Conservation (phyloP, 768 basidiomycete species). For the Tricholoma saponaceum region DNA sequence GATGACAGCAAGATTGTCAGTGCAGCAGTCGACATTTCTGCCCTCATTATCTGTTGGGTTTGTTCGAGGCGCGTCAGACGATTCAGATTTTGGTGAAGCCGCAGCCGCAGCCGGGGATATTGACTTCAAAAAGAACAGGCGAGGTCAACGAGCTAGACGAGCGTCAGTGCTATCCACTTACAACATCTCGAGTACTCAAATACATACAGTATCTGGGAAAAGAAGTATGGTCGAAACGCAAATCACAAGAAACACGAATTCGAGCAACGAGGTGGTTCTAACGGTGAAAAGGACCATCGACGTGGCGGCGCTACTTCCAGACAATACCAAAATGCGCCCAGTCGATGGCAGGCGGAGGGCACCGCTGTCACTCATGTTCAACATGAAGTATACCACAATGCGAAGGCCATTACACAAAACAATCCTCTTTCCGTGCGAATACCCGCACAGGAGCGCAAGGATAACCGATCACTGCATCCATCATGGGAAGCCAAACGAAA, state of each 20-base stretch:
- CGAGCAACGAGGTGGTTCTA: conserved; percentile 9
- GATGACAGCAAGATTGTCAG: conserved; percentile 16
- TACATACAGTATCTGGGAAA: conserved; percentile 86
- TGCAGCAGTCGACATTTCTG: conserved; percentile 62
- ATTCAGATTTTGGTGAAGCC: conserved; percentile 70
- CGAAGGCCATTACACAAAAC: conserved; percentile 4
- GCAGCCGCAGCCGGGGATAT: conserved; percentile 55
- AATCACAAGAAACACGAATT: conserved; percentile 81
- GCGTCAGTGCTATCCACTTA: conserved; percentile 59
- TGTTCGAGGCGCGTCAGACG: conserved; percentile 71
- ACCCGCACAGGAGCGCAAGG: conserved; percentile 7
- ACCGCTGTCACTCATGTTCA: conserved; percentile 15
- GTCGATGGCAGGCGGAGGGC: not conserved
- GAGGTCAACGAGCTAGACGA: conserved; percentile 91
- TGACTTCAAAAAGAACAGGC: conserved; percentile 72
- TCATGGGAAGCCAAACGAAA: conserved; percentile 95
- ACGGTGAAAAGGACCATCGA: conserved; percentile 1
- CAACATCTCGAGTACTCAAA: conserved; percentile 2
- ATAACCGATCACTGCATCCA: conserved; percentile 67
- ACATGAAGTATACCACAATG: conserved; percentile 15
- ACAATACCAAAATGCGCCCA: not conserved
- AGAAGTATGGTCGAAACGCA: conserved; percentile 87
- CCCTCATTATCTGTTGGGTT: conserved; percentile 89
- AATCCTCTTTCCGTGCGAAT: conserved; percentile 2
- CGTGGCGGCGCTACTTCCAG: not conserved